Percentiles rank a stretch among this genome's conserved stretches.
phyloP scores from a whole-genome alignment of 2,329 filamentous ascomycete species.

The Exophiala spinifera region DNA sequence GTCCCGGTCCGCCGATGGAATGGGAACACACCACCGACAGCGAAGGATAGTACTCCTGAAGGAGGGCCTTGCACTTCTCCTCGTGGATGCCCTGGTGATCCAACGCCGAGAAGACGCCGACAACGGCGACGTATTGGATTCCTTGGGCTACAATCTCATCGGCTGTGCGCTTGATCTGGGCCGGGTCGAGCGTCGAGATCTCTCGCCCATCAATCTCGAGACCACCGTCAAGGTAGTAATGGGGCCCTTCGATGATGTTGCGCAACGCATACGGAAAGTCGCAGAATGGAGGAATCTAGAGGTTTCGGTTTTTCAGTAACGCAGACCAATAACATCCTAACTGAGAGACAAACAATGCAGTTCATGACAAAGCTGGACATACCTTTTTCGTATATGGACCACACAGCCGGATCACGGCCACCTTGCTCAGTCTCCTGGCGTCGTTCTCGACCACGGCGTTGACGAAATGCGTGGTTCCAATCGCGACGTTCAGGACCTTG shows the following conservation, averaged over 20 bases:
- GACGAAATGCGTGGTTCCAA: constrained; percentile 53
- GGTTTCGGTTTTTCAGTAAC: background rate
- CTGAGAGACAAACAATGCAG: no score
- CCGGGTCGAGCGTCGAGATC: constrained; percentile 39
- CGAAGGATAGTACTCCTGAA: constrained; percentile 37
- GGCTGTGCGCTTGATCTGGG: constrained; percentile 38
- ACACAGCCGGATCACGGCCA: constrained; percentile 48
- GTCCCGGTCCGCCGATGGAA: constrained; percentile 45
- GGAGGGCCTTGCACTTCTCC: constrained; percentile 38
- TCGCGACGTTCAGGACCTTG: constrained; percentile 48
- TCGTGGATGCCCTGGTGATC: constrained; percentile 45
- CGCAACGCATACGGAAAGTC: constrained; percentile 46
- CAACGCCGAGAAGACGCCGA: constrained; percentile 49
- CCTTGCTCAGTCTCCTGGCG: constrained; percentile 42
- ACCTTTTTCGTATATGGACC: constrained; percentile 44
- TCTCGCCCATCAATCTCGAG: constrained; percentile 51
- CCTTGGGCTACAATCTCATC: constrained; percentile 37
- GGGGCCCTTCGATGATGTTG: constrained; percentile 43
- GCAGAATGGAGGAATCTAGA: constrained; percentile 43
- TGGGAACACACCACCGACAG: constrained; percentile 45
- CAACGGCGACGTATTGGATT: constrained; percentile 41
- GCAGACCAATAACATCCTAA: no score
- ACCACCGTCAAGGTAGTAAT: constrained; percentile 46
- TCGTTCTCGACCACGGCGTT: constrained; percentile 51
- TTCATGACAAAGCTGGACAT: no score